phyloP scores from a whole-genome alignment of 331 rosid species.

The Malus hybrid region DNA sequence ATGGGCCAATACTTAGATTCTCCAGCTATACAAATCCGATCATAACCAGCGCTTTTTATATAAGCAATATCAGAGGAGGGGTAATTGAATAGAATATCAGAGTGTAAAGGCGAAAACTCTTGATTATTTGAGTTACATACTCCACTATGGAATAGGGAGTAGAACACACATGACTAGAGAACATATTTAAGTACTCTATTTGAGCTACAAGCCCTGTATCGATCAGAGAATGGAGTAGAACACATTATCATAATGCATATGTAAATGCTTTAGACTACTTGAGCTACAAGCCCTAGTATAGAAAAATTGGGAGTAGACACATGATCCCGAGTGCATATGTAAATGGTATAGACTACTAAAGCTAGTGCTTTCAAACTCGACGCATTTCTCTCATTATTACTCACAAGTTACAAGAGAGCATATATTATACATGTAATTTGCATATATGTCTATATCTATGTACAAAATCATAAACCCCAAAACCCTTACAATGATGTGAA shows the following conservation, averaged over 20 bases:
- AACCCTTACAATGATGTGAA: not conserved
- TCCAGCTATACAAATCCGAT: not conserved
- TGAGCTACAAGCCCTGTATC: no score
- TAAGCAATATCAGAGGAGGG: not conserved
- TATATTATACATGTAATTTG: constrained; percentile 13
- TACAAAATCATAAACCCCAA: constrained; percentile 21
- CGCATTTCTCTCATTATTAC: constrained; percentile 8
- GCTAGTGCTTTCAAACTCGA: not conserved
- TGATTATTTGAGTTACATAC: no score
- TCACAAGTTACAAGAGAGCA: constrained; percentile 7
- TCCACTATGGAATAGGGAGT: no score
- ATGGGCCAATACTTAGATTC: not conserved
- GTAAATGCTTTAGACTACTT: no score
- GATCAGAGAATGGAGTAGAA: not conserved
- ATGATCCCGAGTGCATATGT: not conserved
- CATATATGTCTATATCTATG: constrained; percentile 17
- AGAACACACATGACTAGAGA: no score
- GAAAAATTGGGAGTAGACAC: not conserved
- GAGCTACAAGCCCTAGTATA: not conserved
- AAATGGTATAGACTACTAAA: not conserved
- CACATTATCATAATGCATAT: not conserved
- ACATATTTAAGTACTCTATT: no score
- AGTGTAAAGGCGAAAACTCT: not conserved
- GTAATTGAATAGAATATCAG: not conserved
- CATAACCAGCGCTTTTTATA: not conserved